Percentiles rank a stretch among this genome's conserved stretches.
phyloP scores from a whole-genome alignment of 2,329 filamentous ascomycete genomes.

The Trichoderma gracile region DNA sequence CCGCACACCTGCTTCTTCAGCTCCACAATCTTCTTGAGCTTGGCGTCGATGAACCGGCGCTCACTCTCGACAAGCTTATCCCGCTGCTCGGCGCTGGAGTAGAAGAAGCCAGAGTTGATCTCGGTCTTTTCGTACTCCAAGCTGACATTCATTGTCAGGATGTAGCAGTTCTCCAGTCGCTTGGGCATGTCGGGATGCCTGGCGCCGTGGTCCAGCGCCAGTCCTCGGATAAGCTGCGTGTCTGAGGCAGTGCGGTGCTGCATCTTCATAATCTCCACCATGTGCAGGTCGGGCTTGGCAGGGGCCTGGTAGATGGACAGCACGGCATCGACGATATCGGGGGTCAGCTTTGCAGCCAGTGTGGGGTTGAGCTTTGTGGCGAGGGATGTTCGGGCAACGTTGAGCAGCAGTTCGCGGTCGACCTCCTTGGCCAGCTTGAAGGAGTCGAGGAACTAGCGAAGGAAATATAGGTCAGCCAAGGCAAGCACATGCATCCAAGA shows the following conservation, averaged over 20 bases:
- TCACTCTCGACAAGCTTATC: slow-evolving; percentile 98
- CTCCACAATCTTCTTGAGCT: slow-evolving; percentile 95
- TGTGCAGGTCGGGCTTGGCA: slow-evolving; percentile 93
- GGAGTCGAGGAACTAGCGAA: slow-evolving; percentile 77
- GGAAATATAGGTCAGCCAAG: slow-evolving; percentile 25
- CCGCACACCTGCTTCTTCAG: slow-evolving; percentile 98
- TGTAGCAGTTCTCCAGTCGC: slow-evolving; percentile 90
- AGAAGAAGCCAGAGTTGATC: slow-evolving; percentile 99
- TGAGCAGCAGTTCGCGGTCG: slow-evolving; percentile 90
- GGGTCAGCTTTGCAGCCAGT: slow-evolving; percentile 87
- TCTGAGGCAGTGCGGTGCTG: slow-evolving; percentile 95
- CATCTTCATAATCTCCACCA: slow-evolving; percentile 99
- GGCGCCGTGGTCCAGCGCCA: slow-evolving; percentile 92
- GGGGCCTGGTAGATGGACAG: slow-evolving; percentile 89
- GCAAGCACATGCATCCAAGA: slow-evolving; percentile 27
- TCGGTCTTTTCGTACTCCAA: slow-evolving; percentile 99
- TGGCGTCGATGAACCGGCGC: slow-evolving; percentile 91
- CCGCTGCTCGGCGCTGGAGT: slow-evolving; percentile 92
- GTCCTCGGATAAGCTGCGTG: slow-evolving; percentile 89
- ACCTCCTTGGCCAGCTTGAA: slow-evolving; percentile 90
- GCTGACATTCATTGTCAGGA: slow-evolving; percentile 93
- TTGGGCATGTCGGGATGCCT: slow-evolving; percentile 99
- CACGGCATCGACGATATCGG: slow-evolving; percentile 94
- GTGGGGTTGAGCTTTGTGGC: slow-evolving; percentile 91
- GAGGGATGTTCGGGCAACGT: slow-evolving; percentile 89